Percentiles rank a stretch among this genome's conserved stretches.
Conservation (phyloP, 2,329 filamentous ascomycete species). For the Endoconidiophora polonica region DNA sequence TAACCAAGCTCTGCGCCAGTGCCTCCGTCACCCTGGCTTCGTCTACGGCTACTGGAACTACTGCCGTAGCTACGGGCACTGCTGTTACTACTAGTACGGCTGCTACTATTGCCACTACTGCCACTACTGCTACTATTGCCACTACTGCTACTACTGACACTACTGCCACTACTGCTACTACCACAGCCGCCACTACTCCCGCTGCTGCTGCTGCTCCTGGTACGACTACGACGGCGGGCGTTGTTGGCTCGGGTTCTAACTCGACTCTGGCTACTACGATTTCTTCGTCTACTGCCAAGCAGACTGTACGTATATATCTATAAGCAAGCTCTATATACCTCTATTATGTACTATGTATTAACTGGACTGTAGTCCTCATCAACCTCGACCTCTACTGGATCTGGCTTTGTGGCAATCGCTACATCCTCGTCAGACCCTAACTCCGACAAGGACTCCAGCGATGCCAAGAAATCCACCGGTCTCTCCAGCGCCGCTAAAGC, state of each 20-base stretch:
- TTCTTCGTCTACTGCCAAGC: neutral
- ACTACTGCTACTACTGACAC: neutral
- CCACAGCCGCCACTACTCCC: neutral
- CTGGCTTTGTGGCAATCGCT: no score
- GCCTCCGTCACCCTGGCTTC: constrained; percentile 8
- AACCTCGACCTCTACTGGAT: neutral
- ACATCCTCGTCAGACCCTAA: constrained; percentile 2
- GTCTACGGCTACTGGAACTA: constrained; percentile 3
- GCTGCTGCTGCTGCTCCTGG: neutral
- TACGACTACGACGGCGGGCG: constrained; percentile 1
- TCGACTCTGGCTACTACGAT: constrained; percentile 8
- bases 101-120: neutral
- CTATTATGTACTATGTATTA: neutral
- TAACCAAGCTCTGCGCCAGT: constrained; percentile 19
- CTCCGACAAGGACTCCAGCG: constrained; percentile 3
- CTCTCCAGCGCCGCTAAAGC: constrained; percentile 29
- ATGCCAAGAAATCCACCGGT: constrained; percentile 15
- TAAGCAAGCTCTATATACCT: neutral
- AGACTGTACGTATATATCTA: neutral
- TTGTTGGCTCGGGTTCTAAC: constrained; percentile 10
- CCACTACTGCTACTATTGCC: neutral
- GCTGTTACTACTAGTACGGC: neutral
- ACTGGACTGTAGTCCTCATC: neutral
- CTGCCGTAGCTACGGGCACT: constrained; percentile 3
- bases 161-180: neutral